Conservation (phyloP, 2,329 filamentous ascomycete genomes). For the Aspergillus unguis region DNA sequence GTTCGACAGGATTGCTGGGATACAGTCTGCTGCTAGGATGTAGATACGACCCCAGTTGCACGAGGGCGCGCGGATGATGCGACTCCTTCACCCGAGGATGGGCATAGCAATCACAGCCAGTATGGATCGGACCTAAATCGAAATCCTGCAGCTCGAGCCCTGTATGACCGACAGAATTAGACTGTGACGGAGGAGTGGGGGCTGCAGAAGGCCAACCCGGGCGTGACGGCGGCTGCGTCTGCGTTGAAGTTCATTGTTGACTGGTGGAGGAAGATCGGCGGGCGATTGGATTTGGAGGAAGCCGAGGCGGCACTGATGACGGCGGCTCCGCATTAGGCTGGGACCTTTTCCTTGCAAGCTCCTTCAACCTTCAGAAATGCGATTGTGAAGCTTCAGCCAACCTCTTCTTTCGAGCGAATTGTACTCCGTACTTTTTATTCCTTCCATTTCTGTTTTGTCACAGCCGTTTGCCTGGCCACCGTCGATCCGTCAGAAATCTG, state of each 20-base stretch:
- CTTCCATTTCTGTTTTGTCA: slow-evolving; percentile 1
- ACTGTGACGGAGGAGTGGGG: slow-evolving; percentile 5
- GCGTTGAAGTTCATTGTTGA: background rate
- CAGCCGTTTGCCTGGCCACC: slow-evolving; percentile 10
- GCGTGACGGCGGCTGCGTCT: background rate
- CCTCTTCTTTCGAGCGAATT: background rate
- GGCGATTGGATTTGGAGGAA: background rate
- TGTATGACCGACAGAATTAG: slow-evolving; percentile 10
- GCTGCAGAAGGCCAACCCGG: slow-evolving; percentile 8
- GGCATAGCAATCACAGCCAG: slow-evolving; percentile 16
- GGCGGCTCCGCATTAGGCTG: slow-evolving; percentile 13
- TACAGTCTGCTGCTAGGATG: slow-evolving; percentile 23
- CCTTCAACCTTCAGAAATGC: background rate
- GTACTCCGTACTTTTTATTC: background rate
- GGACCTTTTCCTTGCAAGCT: slow-evolving; percentile 1
- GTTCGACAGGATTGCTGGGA: slow-evolving; percentile 30
- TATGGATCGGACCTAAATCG: background rate
- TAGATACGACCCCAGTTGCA: slow-evolving; percentile 26
- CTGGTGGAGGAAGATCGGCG: slow-evolving; percentile 2
- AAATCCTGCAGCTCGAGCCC: slow-evolving; percentile 2
- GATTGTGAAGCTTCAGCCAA: slow-evolving; percentile 3
- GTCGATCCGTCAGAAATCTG: slow-evolving; percentile 16
- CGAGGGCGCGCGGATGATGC: slow-evolving; percentile 21
- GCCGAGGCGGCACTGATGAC: slow-evolving; percentile 3
- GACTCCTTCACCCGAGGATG: slow-evolving; percentile 22